A percentile compares a stretch with the other conserved stretches of the same genome.
These are phyloP conservation scores for Paecilomyces niveus DNA, from an alignment of 2,329 filamentous ascomycete genomes.

Conservation along the genomic window DNA sequence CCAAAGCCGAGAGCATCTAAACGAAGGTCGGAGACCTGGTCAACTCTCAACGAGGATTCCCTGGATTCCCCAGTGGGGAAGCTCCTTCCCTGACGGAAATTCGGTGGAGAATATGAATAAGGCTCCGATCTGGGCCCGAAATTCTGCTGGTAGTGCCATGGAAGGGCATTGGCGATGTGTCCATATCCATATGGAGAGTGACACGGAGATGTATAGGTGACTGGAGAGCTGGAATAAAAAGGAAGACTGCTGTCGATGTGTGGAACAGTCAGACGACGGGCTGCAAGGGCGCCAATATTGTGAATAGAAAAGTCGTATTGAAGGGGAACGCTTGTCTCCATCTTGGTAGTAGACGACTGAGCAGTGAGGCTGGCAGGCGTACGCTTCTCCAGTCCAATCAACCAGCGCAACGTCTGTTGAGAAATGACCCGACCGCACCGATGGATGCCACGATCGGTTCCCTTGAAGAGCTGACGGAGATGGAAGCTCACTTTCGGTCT, in stretches of 20 bases:
- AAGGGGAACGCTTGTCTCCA: slow-evolving; percentile 36
- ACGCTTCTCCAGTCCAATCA: background rate
- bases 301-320: slow-evolving; percentile 33
- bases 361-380: background rate
- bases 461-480: background rate
- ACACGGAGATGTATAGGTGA: slow-evolving; percentile 31
- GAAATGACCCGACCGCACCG: background rate
- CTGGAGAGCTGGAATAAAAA: slow-evolving; percentile 29
- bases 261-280: slow-evolving; percentile 32
- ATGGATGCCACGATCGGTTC: background rate
- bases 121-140: slow-evolving; percentile 20
- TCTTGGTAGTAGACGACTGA: slow-evolving; percentile 11
- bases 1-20: background rate
- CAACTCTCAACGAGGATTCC: slow-evolving; percentile 7
- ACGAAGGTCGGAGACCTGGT: slow-evolving; percentile 4
- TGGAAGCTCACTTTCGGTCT: background rate
- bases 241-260: slow-evolving; percentile 25
- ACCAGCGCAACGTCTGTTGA: background rate
- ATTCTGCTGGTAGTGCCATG: slow-evolving; percentile 25
- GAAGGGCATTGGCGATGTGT: slow-evolving; percentile 25
- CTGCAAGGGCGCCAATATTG: slow-evolving; percentile 26
- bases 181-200: slow-evolving; percentile 28
- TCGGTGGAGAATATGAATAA: slow-evolving; percentile 27
- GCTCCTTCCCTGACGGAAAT: slow-evolving; percentile 32
- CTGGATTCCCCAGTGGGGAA: slow-evolving; percentile 22